Evolutionary conservation across 768 basidiomycete species (phyloP), one percentile per base, ranked within the genome.

Genomic region (Melanogaster broomeanus): DNA sequence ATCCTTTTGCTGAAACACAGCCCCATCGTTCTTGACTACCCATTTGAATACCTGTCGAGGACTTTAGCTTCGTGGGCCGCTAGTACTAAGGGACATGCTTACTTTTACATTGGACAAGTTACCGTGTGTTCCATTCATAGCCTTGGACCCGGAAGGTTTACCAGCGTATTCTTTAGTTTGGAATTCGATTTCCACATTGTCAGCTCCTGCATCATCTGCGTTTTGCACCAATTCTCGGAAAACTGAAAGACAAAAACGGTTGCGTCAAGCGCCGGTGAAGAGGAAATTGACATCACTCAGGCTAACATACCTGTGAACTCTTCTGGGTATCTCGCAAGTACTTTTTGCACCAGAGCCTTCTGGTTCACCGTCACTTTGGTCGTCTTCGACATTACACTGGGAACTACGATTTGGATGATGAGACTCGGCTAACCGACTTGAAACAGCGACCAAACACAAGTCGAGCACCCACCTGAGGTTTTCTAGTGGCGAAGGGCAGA

Each of bases 211-310:
- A 64, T 81, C 79, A 52, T 79, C 78, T 7, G 79, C 77, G 57
- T 82, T 82, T 60, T 82, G 80, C 7, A 81, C 59, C 18, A 82
- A 64, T 58, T 82, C 81, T 43, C 81, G 63, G 49, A 77, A 76
- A 40, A 80, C 76, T 67, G 21, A 31, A n/a, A 19, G 39, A 12
- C 15, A 12, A 31, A 15, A 31, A 31, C 12, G 18, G n/a, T 37
- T 37, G 11, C 9, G 35, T 37, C 18, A n/a, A 19, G 35, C n/a
- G 18, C 35, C 35, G 18, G 8, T 12, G 2, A 15, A 35, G 13
- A 35, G 6, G n/a, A n/a, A n/a, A n/a, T n/a, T n/a, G 13, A 9
- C n/a, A 15, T 18, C 16, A 18, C 34, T 35, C 16, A n/a, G n/a
- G n/a, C n/a, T n/a, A 19, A 37, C 1, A 2, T 19, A 55, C 57